Base-by-base conservation (phyloP, 2,329 filamentous ascomycete genomes). In the Ceratocystis diversiconidia region DNA sequence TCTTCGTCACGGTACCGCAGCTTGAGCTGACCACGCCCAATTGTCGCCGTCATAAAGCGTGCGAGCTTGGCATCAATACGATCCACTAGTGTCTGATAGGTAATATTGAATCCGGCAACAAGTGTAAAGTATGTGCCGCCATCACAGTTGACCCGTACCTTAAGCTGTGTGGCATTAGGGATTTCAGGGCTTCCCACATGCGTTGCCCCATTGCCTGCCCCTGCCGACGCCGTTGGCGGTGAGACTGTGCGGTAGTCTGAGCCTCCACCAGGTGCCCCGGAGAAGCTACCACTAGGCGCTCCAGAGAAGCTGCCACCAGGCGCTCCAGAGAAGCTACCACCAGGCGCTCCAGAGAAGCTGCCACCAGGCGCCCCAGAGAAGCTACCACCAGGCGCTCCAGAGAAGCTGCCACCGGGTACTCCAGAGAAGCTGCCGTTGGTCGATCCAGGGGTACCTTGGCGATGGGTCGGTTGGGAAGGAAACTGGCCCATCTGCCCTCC, bases 71-170 rank as follows among this genome's bases (percentile, higher is more conserved):
- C 90, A 72, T 99, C 94, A 71, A 99, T 96, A 10, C 94, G 88
- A 73, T 97, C 94, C 69, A 94, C 91, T 65, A 99, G 80, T 28
- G 90, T 94, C 70, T 94, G 90, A 75, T 95, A 97, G 50, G 90
- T 88, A 71, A 97, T 97, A 73, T 95, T 96, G 75, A 90, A 95
- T 41, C 90, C 89, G 52, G 96, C 95, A 10, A 99, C 92, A n/a
- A 99, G 81, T 0, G 92, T 96, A 67, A 96, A 88, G 70, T 95
- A 95, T 72, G 92, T 94, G 60, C 88, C 88, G 59, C 76, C 78
- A 67, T 94, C 90, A 73, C 90, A 95, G 72, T 92, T 92, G 66
- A 99, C 91, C 74, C 95, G 95, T 62, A 96, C 92, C 76, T 96
- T 97, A 63, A 99, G 82, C 72, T 97, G 94, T 6, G 89, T 85